Base-by-base conservation (phyloP, 768 basidiomycete genomes). In the Mycena metata region DNA sequence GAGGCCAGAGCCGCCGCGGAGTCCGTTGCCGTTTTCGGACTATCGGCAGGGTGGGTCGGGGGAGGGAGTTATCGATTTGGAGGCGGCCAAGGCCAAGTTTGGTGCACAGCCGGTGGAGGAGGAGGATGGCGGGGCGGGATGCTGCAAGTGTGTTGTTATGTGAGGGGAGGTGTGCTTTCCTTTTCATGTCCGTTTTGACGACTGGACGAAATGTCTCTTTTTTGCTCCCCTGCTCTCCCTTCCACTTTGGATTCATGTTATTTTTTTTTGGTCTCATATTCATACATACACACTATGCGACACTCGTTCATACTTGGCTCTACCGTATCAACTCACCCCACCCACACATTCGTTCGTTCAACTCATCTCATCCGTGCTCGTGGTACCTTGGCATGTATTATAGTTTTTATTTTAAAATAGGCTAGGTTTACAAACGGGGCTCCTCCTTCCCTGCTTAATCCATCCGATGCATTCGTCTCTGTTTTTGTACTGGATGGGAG, bases 61-160 rank as follows among this genome's bases (percentile, higher is more conserved):
- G 30, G 30, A 52, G 39, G 39, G 39, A 2, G 39, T 49, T 47
- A 43, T 75, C 33, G 72, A 71, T 47, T 76, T 78, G 61, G 75
- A 75, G 39, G 73, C 80, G 45, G 77, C 79, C 35, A 70, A 77
- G 46, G 74, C 76, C 45, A 77, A 79, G 57, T 52, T 69, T 13
- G 79, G 81, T 2, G 69, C 60, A 60, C 71, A 72, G 57, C 76
- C 73, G 50, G 74, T 74, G 33, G 83, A 85, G 51, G 86, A 89
- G 39, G 87, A 90, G 9, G 85, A 84, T 16, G 76, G 74, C 2
- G 82, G 78, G 36, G 86, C 83, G 35, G 89, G 91, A 43, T 94
- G 93, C 76, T 95, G 93, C 84, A 92, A 90, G 80, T 95, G 93
- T 80, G 81, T 92, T 72, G 85, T 95, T 77, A 95, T 95, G 93